phyloP scores from a whole-genome alignment of 768 basidiomycete genomes.

The Candolleomyces efflorescens region DNA sequence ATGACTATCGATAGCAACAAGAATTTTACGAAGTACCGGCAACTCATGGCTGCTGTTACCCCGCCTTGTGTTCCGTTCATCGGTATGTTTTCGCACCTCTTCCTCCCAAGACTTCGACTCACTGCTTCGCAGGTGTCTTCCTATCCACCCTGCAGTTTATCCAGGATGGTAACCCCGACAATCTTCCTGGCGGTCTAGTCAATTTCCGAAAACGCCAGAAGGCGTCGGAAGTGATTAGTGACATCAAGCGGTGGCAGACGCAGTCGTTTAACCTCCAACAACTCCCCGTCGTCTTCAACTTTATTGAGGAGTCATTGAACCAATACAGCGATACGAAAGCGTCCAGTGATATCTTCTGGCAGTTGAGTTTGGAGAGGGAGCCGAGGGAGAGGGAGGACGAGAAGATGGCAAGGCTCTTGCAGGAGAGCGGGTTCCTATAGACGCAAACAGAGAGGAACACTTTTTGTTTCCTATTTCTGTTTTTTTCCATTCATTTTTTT shows the following conservation, averaged over 20 bases:
- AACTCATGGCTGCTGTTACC: slow-evolving; percentile 73
- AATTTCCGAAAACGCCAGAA: slow-evolving; percentile 96
- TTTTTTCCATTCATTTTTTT: background rate
- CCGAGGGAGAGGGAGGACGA: slow-evolving; percentile 95
- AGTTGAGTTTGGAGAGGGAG: slow-evolving; percentile 80
- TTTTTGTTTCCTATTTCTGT: background rate
- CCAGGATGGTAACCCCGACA: slow-evolving; percentile 93
- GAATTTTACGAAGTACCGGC: slow-evolving; percentile 91
- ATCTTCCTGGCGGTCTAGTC: slow-evolving; percentile 70
- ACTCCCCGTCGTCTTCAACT: slow-evolving; percentile 63
- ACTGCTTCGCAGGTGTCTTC: slow-evolving; percentile 74
- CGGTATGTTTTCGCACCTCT: slow-evolving; percentile 44
- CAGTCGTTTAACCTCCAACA: slow-evolving; percentile 81
- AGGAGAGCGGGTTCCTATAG: slow-evolving; percentile 85
- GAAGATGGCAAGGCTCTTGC: slow-evolving; percentile 87
- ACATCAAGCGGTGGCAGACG: slow-evolving; percentile 95
- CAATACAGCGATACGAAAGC: slow-evolving; percentile 65
- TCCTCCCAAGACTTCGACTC: background rate
- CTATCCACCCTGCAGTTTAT: slow-evolving; percentile 97
- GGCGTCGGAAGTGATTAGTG: slow-evolving; percentile 93
- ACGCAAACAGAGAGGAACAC: background rate
- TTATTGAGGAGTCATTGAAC: slow-evolving; percentile 75
- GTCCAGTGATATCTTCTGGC: slow-evolving; percentile 78
- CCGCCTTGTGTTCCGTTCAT: slow-evolving; percentile 98
- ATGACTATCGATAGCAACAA: slow-evolving; percentile 89